These are phyloP conservation scores for Aegilops longissima DNA, from an alignment of 176 grass and related monocot species.

Conservation along the genomic window DNA sequence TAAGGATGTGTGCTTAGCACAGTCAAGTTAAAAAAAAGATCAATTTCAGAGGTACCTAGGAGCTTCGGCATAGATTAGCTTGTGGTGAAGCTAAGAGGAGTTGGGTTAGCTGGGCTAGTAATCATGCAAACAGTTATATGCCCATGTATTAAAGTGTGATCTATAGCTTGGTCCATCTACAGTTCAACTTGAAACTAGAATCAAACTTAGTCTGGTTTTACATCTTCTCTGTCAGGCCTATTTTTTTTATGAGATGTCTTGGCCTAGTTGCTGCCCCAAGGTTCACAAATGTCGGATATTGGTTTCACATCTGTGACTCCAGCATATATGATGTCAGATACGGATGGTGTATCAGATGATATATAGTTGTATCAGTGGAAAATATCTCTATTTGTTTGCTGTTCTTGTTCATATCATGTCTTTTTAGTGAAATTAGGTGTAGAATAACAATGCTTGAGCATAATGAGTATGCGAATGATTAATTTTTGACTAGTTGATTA, in stretches of 20 bases:
- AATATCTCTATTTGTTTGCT: background rate
- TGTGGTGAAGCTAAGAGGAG: background rate
- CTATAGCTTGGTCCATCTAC: background rate
- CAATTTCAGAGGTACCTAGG: background rate
- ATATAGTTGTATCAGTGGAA: background rate
- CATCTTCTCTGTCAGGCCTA: background rate
- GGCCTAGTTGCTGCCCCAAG: background rate
- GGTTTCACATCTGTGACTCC: background rate
- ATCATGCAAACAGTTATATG: background rate
- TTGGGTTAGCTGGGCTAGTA: no score
- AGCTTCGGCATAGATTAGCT: background rate
- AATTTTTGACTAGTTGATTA: no score
- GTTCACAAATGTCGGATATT: background rate
- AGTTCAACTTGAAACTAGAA: constrained; percentile 8
- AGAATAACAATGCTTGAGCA: no score
- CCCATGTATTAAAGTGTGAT: background rate
- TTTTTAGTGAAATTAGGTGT: no score
- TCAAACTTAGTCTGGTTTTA: background rate
- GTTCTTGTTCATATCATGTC: background rate
- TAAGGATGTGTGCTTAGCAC: background rate
- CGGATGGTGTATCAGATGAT: background rate
- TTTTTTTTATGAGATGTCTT: background rate
- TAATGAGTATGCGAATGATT: no score
- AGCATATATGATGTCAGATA: background rate
- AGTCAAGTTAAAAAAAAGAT: background rate